These are phyloP conservation scores for Urtica urens DNA, from an alignment of 306 rosid genomes.

Conservation along the genomic window DNA sequence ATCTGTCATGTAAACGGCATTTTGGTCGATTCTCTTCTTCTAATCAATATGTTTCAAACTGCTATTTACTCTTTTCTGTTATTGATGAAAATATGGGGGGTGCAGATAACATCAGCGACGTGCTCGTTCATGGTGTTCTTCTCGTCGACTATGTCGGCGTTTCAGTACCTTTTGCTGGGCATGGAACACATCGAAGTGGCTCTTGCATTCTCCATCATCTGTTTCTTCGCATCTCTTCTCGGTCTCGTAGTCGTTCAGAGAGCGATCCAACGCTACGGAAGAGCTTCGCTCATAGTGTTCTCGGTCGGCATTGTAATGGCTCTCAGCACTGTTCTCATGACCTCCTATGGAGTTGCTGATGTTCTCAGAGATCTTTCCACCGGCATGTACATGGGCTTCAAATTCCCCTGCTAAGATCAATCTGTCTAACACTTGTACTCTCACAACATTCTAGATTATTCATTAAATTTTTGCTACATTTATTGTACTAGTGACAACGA, in stretches of 20 bases:
- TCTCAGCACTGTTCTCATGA: constrained; percentile 63
- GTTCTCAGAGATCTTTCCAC: constrained; percentile 46
- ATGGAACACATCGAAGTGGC: constrained; percentile 54
- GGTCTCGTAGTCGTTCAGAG: constrained; percentile 59
- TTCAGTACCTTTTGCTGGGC: constrained; percentile 66
- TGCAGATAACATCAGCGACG: constrained; percentile 72
- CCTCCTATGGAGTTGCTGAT: constrained; percentile 55
- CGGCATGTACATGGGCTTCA: constrained; percentile 76
- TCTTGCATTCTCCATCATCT: constrained; percentile 35
- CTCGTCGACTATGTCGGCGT: constrained; percentile 74
- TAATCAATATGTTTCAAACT: too few relatives aligned
- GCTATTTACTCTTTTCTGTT: too few relatives aligned
- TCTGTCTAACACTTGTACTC: constrained; percentile 4
- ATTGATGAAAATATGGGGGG: too few relatives aligned
- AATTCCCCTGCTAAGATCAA: constrained; percentile 46
- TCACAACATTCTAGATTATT: too few relatives aligned
- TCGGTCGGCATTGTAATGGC: constrained; percentile 70
- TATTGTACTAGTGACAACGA: too few relatives aligned
- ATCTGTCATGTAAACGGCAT: too few relatives aligned
- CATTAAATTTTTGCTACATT: constrained; percentile 5
- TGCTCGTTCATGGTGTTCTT: constrained; percentile 93
- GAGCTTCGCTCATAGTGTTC: constrained; percentile 70
- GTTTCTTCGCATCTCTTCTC: constrained; percentile 58
- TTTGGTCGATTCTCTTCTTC: too few relatives aligned
- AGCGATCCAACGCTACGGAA: constrained; percentile 54